Percentiles rank a stretch among this genome's conserved stretches.
Evolutionary conservation across 1,139 yeast genomes (phyloP).

Genomic region (Yamadazyma mexicana): DNA sequence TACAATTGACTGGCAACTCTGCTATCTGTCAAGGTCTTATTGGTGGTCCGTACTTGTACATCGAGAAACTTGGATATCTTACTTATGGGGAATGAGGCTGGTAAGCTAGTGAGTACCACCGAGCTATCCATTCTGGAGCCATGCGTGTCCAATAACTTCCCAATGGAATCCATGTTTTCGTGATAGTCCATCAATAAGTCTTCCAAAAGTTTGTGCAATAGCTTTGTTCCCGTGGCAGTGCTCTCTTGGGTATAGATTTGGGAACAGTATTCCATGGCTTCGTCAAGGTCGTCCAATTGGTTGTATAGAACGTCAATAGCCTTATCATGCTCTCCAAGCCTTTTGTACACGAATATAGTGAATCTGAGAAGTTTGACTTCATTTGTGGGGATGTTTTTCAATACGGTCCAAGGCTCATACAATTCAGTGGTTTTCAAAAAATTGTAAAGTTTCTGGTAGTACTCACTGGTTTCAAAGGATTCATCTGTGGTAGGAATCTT

Average conservation of each 20-base stretch:
- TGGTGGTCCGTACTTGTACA: constrained; percentile 41
- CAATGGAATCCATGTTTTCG: constrained; percentile 37
- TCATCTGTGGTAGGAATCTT: constrained; percentile 16
- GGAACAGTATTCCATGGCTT: constrained; percentile 63
- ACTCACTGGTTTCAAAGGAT: constrained; percentile 16
- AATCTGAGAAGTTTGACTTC: constrained; percentile 40
- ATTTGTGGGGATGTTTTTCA: constrained; percentile 38
- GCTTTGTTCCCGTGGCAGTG: constrained; percentile 35
- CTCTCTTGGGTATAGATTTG: constrained; percentile 45
- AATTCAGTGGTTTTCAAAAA: constrained; percentile 34
- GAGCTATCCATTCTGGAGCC: constrained; percentile 56
- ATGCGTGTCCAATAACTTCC: constrained; percentile 45
- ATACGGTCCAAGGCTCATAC: constrained; percentile 50
- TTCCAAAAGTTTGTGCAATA: constrained; percentile 39
- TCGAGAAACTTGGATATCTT: constrained; percentile 48
- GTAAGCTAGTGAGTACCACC: constrained; percentile 52
- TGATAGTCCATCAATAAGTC: constrained; percentile 35
- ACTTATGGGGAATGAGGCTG: constrained; percentile 46
- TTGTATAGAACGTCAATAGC: constrained; percentile 64
- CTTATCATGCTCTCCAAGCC: constrained; percentile 61
- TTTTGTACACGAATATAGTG: constrained; percentile 58
- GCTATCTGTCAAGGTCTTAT: constrained; percentile 25
- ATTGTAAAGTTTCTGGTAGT: constrained; percentile 35
- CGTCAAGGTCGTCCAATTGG: constrained; percentile 55
- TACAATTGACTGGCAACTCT: constrained; percentile 33